Evolutionary conservation across 129 eudicot genomes (phyloP).

Genomic region (Pulicaria dysenterica): DNA sequence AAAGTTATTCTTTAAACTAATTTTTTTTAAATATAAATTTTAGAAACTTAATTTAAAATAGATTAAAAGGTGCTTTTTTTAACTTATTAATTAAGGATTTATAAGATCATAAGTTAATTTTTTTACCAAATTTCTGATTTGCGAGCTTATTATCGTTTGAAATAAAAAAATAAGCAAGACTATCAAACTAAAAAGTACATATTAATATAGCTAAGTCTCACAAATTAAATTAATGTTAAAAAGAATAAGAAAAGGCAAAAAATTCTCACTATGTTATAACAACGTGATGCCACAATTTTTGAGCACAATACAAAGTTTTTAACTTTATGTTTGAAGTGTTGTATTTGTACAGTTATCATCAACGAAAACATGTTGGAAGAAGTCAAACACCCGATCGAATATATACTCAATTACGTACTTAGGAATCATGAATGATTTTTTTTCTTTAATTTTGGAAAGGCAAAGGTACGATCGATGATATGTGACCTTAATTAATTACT

Average conservation of each 20-base stretch:
- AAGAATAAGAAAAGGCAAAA: too few species aligned
- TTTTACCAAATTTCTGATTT: too few species aligned
- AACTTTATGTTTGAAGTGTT: conserved; percentile 32
- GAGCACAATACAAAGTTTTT: conserved; percentile 42
- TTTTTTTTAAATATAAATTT: too few species aligned
- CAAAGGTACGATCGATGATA: too few species aligned
- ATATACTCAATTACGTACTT: neutral
- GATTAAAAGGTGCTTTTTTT: too few species aligned
- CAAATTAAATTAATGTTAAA: neutral
- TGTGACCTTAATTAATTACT: too few species aligned
- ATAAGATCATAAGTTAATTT: too few species aligned
- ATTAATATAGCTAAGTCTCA: neutral
- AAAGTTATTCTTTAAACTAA: too few species aligned
- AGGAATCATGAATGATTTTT: neutral
- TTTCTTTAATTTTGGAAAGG: too few species aligned
- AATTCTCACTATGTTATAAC: conserved; percentile 8
- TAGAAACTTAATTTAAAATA: too few species aligned
- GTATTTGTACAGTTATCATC: conserved; percentile 5
- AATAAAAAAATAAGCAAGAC: neutral
- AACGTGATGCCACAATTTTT: conserved; percentile 14
- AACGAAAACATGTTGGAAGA: conserved; percentile 23
- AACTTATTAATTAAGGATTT: too few species aligned
- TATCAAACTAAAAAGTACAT: neutral
- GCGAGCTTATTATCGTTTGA: too few species aligned
- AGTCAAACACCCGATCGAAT: conserved; percentile 21